Evolutionary conservation across 1,139 yeast species (phyloP).

Genomic region (Lodderomyces oxycetoniae): DNA sequence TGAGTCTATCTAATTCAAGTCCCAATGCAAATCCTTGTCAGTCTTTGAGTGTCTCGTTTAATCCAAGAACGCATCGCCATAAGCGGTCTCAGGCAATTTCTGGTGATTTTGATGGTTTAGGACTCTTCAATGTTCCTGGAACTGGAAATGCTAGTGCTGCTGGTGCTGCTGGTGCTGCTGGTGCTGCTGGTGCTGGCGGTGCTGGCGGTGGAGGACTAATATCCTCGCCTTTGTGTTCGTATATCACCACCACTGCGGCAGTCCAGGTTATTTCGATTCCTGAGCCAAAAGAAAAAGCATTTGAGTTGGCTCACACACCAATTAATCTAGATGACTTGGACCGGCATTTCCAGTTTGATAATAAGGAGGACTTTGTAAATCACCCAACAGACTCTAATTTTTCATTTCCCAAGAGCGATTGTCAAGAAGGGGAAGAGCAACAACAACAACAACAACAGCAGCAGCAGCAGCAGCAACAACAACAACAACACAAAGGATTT

Average conservation of each 20-base stretch:
- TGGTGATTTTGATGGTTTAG: constrained; percentile 60
- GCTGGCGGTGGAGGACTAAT: neutral
- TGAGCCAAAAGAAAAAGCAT: constrained; percentile 5
- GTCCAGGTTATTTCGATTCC: neutral
- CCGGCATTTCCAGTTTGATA: constrained; percentile 28
- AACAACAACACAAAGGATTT: too few species aligned
- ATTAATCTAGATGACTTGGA: constrained; percentile 16
- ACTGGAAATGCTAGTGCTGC: neutral
- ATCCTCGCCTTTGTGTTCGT: constrained; percentile 4
- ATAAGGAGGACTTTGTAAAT: constrained; percentile 33
- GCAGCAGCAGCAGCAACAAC: too few species aligned
- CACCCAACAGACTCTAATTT: constrained; percentile 19
- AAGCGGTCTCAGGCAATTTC: constrained; percentile 70
- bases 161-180: too few species aligned
- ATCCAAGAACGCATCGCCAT: constrained; percentile 54
- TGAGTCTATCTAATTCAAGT: constrained; percentile 2
- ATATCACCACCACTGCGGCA: too few species aligned
- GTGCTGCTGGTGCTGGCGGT: neutral
- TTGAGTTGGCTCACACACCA: constrained; percentile 1
- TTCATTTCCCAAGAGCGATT: constrained; percentile 25
- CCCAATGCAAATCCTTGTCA: neutral
- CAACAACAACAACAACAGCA: too few species aligned
- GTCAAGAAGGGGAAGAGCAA: neutral
- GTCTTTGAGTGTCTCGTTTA: constrained; percentile 11
- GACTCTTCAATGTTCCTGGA: constrained; percentile 28